Conservation (phyloP, 345 rosid genomes). For the Aethionema arabicum region DNA sequence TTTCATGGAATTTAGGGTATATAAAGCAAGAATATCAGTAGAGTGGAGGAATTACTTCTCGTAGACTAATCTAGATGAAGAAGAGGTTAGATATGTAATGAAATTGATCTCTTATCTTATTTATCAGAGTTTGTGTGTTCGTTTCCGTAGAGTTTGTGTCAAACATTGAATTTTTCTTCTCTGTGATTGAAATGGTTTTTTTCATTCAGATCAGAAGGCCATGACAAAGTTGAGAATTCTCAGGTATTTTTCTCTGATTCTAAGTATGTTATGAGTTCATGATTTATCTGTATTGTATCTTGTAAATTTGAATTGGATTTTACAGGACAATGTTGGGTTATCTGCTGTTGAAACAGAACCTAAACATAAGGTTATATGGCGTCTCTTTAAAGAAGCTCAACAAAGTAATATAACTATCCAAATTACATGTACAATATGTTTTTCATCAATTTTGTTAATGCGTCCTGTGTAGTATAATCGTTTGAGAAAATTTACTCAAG, state of each 20-base stretch:
- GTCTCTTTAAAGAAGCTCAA: constrained; percentile 73
- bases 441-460: neutral
- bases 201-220: constrained; percentile 44
- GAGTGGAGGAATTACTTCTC: no score
- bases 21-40: no score
- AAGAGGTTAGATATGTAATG: no score
- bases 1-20: no score
- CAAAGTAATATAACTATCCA: constrained; percentile 40
- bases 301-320: constrained; percentile 16
- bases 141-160: neutral
- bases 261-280: neutral
- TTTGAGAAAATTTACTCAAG: neutral
- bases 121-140: no score
- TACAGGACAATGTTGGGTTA: constrained; percentile 41
- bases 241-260: constrained; percentile 37
- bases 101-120: no score
- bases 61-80: no score
- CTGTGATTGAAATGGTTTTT: neutral
- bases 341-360: constrained; percentile 37
- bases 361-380: constrained; percentile 55
- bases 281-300: neutral
- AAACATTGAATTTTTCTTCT: neutral
- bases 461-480: no score
- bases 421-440: neutral
- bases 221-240: constrained; percentile 37